Conservation (phyloP, 768 basidiomycete genomes). For the Tricholoma bakamatsutake region DNA sequence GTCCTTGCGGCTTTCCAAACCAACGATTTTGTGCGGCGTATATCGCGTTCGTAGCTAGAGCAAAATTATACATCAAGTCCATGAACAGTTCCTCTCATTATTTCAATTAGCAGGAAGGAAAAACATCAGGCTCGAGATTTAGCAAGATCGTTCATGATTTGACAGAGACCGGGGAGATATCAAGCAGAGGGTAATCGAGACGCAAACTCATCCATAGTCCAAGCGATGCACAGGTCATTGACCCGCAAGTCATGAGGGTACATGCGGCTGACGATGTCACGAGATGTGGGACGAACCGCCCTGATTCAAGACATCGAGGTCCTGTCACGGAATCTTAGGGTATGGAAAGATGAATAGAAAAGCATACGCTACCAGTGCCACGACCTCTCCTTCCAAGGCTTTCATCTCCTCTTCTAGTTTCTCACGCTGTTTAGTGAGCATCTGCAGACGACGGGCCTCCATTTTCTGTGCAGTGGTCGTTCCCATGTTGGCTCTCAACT, state of each 20-base stretch:
- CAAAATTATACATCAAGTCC: too few species aligned
- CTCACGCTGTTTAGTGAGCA: slow-evolving; percentile 61
- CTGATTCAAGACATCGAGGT: slow-evolving; percentile 15
- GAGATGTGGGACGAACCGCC: background rate
- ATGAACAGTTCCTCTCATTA: too few species aligned
- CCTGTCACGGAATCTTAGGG: slow-evolving; percentile 7
- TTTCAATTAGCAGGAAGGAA: too few species aligned
- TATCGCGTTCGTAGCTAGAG: background rate
- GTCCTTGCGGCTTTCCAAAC: too few species aligned
- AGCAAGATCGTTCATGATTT: background rate
- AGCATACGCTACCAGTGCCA: slow-evolving; percentile 39
- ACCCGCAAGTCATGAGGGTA: background rate
- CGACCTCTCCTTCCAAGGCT: slow-evolving; percentile 56
- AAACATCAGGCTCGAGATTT: background rate
- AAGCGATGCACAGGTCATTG: background rate
- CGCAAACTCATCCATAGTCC: background rate
- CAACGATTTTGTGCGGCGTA: background rate
- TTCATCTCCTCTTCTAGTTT: slow-evolving; percentile 59
- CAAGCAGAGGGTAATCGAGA: background rate
- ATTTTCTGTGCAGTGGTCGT: slow-evolving; percentile 54
- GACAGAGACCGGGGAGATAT: background rate
- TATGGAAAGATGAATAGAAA: background rate
- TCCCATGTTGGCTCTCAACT: slow-evolving; percentile 40
- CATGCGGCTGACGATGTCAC: background rate
- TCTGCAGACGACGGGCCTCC: slow-evolving; percentile 59